Conservation (phyloP, 2,329 filamentous ascomycete genomes). For the Xylariomycetidae sp. region DNA sequence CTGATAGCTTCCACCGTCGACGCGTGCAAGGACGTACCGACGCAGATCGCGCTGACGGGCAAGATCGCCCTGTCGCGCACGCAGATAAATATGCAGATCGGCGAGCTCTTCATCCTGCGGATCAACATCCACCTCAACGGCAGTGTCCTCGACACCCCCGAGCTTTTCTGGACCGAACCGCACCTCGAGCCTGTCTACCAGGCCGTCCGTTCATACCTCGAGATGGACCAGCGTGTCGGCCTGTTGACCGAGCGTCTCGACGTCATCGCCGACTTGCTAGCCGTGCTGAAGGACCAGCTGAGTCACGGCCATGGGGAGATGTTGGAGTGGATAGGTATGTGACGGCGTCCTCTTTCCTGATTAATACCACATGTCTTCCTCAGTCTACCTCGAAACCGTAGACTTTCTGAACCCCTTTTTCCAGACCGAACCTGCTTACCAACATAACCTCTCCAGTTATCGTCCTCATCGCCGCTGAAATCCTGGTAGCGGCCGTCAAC, state of each 20-base stretch:
- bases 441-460: slow-evolving; percentile 66
- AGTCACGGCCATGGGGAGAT: slow-evolving; percentile 90
- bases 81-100: slow-evolving; percentile 99
- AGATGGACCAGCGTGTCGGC: slow-evolving; percentile 94
- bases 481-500: slow-evolving; percentile 86
- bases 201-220: slow-evolving; percentile 88
- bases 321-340: slow-evolving; percentile 81
- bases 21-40: slow-evolving; percentile 86
- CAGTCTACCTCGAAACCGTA: too few species aligned
- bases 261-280: slow-evolving; percentile 88
- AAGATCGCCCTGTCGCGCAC: slow-evolving; percentile 83
- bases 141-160: slow-evolving; percentile 91
- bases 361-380: not conserved
- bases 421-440: too few species aligned
- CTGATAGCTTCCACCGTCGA: slow-evolving; percentile 91
- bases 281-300: slow-evolving; percentile 91
- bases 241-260: slow-evolving; percentile 85
- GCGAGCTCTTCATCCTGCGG: slow-evolving; percentile 92
- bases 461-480: slow-evolving; percentile 90
- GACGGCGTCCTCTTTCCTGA: not conserved
- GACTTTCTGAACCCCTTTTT: too few species aligned
- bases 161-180: slow-evolving; percentile 97
- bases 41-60: slow-evolving; percentile 87
- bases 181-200: slow-evolving; percentile 95
- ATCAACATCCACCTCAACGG: slow-evolving; percentile 99